Evolutionary conservation across 2,329 filamentous ascomycete genomes (phyloP), one percentile per base, ranked within the genome.

Genomic region (Ilyonectria robusta): DNA sequence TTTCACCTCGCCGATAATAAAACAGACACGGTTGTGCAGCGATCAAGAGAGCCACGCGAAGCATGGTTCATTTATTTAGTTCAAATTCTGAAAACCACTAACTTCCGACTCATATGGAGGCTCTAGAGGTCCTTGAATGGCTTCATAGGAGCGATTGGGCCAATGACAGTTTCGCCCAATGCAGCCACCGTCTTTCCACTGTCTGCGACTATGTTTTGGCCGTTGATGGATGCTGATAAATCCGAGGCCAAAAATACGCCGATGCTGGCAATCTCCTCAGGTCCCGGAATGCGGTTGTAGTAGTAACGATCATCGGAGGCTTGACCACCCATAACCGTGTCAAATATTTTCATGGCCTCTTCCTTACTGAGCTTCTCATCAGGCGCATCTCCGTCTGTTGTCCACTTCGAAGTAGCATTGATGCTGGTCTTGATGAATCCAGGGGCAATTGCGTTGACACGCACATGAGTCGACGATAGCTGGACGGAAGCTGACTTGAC

Each of bases 121-220:
- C 33, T 35, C 33, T 7, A 35, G 33, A 35, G 33, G 2, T 10
- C 33, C 13, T 35, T 2, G 13, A 35, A 35, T 13, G 67, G 67
- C 13, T 35, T 46, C 64, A 67, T 57, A 1, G 56, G 47, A 8
- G 57, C 13, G 6, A 71, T 31, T 4, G 53, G 60, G 21, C 42
- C 60, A 8, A 65, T 64, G 15, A 62, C 51, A 15, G 31, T 57
- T 19, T 68, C 60, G 2, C 63, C 53, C 35, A 53, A 59, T 1
- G 63, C 69, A 10, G 70, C 65, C 1, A 40, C 62, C 2, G 62
- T 64, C 35, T 65, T 70, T 5, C 71, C 71, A 33, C 58, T 59
- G 37, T 72, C 68, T 3, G 68, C 71, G 15, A 72, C 53, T 47
- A 72, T 72, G n/a, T 65, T 69, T 33, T 72, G 66, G 1, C 55